Conservation (phyloP, 345 rosid genomes). For the Citrus mangshanensis region DNA sequence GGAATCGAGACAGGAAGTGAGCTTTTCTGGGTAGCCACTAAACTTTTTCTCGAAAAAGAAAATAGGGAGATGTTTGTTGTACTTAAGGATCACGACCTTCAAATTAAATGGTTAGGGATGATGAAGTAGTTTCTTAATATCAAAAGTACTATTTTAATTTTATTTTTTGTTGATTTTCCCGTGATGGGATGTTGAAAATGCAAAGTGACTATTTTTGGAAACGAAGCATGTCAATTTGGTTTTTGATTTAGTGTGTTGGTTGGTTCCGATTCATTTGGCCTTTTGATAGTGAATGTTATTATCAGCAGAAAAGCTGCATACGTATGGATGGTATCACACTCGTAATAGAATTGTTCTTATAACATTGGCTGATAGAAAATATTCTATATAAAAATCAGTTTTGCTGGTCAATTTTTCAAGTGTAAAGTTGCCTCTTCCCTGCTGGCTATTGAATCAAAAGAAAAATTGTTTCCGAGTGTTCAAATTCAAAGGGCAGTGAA, state of each 20-base stretch:
- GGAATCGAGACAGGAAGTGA: too few species aligned
- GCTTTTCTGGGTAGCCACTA: too few species aligned
- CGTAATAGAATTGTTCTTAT: neutral
- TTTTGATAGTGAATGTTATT: neutral
- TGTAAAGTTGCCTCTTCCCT: neutral
- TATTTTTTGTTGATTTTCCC: too few species aligned
- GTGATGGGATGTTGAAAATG: too few species aligned
- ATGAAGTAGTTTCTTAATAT: too few species aligned
- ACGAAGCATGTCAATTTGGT: too few species aligned
- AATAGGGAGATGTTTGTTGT: too few species aligned
- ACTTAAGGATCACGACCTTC: too few species aligned
- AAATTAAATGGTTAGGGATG: too few species aligned
- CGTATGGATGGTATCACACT: neutral
- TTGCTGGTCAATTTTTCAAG: neutral
- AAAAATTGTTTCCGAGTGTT: neutral
- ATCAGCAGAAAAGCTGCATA: neutral
- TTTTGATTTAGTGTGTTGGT: neutral
- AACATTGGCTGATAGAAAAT: neutral
- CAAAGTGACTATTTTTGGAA: too few species aligned
- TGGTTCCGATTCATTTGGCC: neutral
- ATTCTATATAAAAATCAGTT: neutral
- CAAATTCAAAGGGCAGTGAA: neutral
- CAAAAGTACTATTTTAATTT: too few species aligned
- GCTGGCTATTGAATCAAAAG: neutral
- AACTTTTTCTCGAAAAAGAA: too few species aligned